Evolutionary conservation across 108 stramenopile species (phyloP).

Genomic region (Bacterosira constricta): DNA sequence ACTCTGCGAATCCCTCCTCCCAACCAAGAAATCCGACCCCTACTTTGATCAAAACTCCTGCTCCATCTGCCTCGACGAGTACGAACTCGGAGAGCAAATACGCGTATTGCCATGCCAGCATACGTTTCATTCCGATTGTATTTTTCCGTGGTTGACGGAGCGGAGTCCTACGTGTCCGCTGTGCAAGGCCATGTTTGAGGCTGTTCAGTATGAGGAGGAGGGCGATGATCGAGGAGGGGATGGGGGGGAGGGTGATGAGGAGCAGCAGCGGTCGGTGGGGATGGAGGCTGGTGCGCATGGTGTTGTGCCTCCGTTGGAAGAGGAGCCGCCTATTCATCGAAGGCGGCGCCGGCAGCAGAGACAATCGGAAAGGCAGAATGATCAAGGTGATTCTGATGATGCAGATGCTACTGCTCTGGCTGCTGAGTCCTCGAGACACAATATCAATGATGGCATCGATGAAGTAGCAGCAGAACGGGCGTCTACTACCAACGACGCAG

Average conservation of each 20-base stretch:
- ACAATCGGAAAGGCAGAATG: not conserved
- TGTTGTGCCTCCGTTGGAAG: not conserved
- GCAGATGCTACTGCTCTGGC: too few relatives aligned
- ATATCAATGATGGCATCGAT: not conserved
- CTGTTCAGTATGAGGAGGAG: slow-evolving; percentile 36
- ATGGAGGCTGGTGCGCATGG: not conserved
- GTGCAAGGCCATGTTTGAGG: slow-evolving; percentile 73
- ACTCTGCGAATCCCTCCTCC: slow-evolving; percentile 6
- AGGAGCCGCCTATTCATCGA: not conserved
- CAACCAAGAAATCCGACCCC: slow-evolving; percentile 1
- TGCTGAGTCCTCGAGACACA: not conserved
- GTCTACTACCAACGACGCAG: not conserved
- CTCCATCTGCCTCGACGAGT: slow-evolving; percentile 91
- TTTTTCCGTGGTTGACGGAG: slow-evolving; percentile 91
- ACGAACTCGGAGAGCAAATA: slow-evolving; percentile 69
- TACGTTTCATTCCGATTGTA: slow-evolving; percentile 86
- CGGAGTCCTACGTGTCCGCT: slow-evolving; percentile 81
- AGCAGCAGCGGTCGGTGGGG: not conserved
- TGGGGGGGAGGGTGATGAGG: not conserved
- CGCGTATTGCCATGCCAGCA: slow-evolving; percentile 88
- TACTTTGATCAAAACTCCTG: slow-evolving; percentile 51
- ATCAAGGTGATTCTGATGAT: not conserved
- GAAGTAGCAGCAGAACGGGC: not conserved
- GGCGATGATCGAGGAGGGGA: not conserved
- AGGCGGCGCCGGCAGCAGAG: not conserved